Conservation (phyloP, 164 flowering plant genomes). For the Magnolia kwangsiensis region DNA sequence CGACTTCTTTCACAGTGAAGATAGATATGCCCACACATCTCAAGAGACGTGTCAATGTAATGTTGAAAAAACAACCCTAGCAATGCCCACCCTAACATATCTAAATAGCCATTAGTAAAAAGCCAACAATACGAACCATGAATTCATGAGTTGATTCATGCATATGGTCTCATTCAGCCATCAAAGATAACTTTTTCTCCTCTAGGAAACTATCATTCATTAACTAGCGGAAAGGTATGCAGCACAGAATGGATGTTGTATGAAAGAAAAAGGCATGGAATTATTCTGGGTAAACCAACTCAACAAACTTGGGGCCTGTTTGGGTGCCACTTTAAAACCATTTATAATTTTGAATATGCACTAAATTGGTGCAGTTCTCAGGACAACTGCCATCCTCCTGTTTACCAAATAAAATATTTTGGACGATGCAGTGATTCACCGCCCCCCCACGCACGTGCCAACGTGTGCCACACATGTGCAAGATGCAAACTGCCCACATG, state of each 20-base stretch:
- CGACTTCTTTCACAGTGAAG: neutral
- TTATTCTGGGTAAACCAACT: neutral
- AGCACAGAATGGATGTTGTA: neutral
- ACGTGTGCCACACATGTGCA: too few relatives aligned
- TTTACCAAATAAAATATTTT: neutral
- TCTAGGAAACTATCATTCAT: neutral
- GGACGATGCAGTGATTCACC: neutral
- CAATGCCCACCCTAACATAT: neutral
- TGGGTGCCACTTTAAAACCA: neutral
- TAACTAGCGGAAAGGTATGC: neutral
- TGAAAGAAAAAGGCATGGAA: neutral
- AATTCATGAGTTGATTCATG: neutral
- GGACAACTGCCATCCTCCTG: neutral
- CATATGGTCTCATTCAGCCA: neutral
- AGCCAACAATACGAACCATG: neutral
- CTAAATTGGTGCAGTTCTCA: neutral
- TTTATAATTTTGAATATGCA: neutral
- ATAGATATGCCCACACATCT: neutral
- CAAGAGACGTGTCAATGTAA: neutral
- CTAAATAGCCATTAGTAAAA: neutral
- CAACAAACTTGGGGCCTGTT: neutral
- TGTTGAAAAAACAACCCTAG: neutral
- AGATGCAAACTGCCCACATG: too few relatives aligned
- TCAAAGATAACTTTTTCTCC: neutral
- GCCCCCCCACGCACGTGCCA: neutral